Evolutionary conservation across 2,329 filamentous ascomycete genomes (phyloP).

Genomic region (Fusarium pseudocircinatum): DNA sequence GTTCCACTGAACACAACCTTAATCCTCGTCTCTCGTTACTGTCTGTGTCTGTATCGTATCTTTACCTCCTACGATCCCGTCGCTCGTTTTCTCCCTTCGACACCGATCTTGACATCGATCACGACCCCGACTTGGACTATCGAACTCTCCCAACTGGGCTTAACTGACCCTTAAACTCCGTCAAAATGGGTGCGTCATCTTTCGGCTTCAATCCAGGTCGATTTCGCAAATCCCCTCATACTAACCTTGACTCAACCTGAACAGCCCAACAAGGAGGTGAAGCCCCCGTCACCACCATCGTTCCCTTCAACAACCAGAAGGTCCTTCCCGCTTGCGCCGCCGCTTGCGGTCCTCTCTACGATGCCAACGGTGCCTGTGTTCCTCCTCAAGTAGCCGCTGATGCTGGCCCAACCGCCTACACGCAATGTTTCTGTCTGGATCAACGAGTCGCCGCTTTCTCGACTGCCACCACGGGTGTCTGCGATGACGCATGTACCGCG

Average conservation of each 20-base stretch:
- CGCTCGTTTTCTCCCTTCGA: constrained; percentile 17
- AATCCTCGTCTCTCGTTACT: constrained; percentile 19
- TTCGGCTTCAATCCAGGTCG: constrained; percentile 2
- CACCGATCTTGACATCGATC: not conserved
- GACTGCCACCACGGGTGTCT: constrained; percentile 66
- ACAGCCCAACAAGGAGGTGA: constrained; percentile 19
- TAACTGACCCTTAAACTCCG: not conserved
- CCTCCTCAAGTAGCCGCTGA: constrained; percentile 61
- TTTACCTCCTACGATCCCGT: not conserved
- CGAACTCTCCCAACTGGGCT: not conserved
- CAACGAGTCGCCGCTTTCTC: constrained; percentile 67
- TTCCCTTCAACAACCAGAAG: constrained; percentile 58
- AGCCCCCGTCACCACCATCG: constrained; percentile 58
- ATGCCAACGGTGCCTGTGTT: constrained; percentile 78
- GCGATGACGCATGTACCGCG: constrained; percentile 65
- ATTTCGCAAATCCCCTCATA: constrained; percentile 14
- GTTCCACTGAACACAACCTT: constrained; percentile 28
- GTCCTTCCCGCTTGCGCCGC: constrained; percentile 70
- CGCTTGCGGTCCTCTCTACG: constrained; percentile 68
- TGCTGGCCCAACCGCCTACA: constrained; percentile 63
- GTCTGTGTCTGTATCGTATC: not conserved
- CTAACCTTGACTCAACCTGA: constrained; percentile 14
- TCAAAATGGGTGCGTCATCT: constrained; percentile 52
- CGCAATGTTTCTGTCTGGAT: constrained; percentile 79
- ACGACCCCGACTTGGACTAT: not conserved